Base-by-base conservation (phyloP, 106 monocot genomes). In the Posidonia australis region DNA sequence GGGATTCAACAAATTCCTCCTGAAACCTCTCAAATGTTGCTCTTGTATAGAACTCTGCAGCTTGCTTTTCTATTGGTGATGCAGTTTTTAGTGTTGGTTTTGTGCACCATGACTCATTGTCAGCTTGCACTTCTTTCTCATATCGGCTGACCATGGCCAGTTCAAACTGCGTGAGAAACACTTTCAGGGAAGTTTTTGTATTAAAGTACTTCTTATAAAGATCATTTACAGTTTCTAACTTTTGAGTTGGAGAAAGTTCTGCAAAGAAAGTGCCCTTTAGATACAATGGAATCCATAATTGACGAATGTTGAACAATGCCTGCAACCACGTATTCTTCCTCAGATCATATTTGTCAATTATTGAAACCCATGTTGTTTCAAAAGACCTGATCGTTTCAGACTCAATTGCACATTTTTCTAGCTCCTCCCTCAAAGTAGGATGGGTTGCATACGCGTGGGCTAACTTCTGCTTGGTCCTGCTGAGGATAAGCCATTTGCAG, bases 401-500 rank as follows among this genome's bases (percentile, higher is more conserved):
- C 46, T 74, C 79, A 51, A 89, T 76, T 1, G 89, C 84, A 60
- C 93, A 94, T 29, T 70, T 86, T 67, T 94, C 93, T 54, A 94
- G 48, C 61, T 89, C 93, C 13, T 54, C 84, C 70, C 81, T 77
- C 25, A 94, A 54, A 60, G 73, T 69, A 46, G 86, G 80, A 77
- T 94, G 79, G 41, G 76, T 54, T 21, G 86, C 80, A 74, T 89
- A 94, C 12, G 80, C 72, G 82, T 89, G 77, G 2, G 89, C 81
- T 46, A 94, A 25, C 53, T 94, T 94, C 71, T 94, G 93, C 63
- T 94, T 94, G 59, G 78, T 86, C 76, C 93, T 83, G 51, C 89
- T 86, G 29, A 94, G 67, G 45, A 94, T 89, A 45, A 84, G 79
- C 93, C 93, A 94, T 71, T 94, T 93, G 61, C 93, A 94, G 76